Evolutionary conservation across 2,329 filamentous ascomycete genomes (phyloP), one percentile per base, ranked within the genome.

Genomic region (Pezicula neosporulosa): DNA sequence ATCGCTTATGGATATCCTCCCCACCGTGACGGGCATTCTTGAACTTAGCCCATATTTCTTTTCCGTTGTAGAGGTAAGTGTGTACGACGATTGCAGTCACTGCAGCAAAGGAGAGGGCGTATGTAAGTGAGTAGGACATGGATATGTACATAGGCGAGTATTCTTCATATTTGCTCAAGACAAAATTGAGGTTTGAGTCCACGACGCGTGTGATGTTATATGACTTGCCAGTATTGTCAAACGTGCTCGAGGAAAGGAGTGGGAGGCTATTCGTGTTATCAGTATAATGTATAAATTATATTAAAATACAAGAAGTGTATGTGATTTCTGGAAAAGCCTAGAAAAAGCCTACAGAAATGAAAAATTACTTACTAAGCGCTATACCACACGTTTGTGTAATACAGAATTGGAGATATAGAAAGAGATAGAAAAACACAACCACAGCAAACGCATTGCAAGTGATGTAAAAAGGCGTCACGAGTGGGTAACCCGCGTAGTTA

Each of bases 111-210:
- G 83, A 87, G 2, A 90, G 70, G 1, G 86, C 87, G 59, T 90
- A 90, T 0, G 78, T 76, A 52, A 90, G 70, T 54, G 84, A 79
- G 64, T 89, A 90, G 0, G 85, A 87, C 0, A 86, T 89, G 54
- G 86, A 87, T 46, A 90, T 73, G 60, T 86, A 89, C 4, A 87
- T 68, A 0, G 83, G 85, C 3, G 83, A 89, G 60, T 90, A 89
- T 1, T 72, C 73, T 58, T 82, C 70, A 66, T 90, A 90, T 4
- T 82, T 83, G 39, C 75, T 72, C 56, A 79, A 74, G 57, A 89
- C 75, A 21, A 90, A 73, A 0, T 78, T 85, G 44, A 80, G 80
- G 2, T 86, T 75, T 0, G 77, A 62, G 1, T 78, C 83, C 2
- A 89, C 69, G 43, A 90, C 79, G 5, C 77, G 76, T 8, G 74